These are phyloP conservation scores for Tieghemiomyces parasiticus DNA, from an alignment of 192 early-diverging fungal genomes.

Conservation along the genomic window DNA sequence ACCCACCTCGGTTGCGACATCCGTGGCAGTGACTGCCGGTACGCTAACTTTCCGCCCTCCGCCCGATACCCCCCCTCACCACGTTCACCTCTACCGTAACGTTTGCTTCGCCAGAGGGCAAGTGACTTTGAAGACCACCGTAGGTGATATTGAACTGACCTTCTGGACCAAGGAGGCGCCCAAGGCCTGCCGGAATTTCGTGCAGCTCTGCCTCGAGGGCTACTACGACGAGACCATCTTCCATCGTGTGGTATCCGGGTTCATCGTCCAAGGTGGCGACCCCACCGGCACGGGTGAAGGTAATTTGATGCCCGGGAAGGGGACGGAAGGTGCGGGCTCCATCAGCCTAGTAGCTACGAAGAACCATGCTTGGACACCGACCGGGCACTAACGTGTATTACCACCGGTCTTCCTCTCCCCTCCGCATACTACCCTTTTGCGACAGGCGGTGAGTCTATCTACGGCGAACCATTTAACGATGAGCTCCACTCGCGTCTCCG, in stretches of 20 bases:
- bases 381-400: no score
- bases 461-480: constrained; percentile 68
- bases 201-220: constrained; percentile 82
- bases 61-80: no score
- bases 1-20: no score
- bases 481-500: constrained; percentile 86
- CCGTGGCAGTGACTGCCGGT: no score
- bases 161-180: constrained; percentile 92
- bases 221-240: constrained; percentile 83
- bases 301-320: no score
- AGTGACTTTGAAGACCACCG: constrained; percentile 69
- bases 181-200: constrained; percentile 85
- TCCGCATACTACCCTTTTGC: no score
- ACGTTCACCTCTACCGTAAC: constrained; percentile 10
- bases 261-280: constrained; percentile 91
- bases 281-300: constrained; percentile 78
- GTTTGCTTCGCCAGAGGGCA: constrained; percentile 31
- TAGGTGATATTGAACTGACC: constrained; percentile 80
- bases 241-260: constrained; percentile 77
- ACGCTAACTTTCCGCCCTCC: no score
- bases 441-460: constrained; percentile 81
- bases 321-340: no score
- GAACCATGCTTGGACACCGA: no score
- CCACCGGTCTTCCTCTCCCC: no score
- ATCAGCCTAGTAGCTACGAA: no score